Base-by-base conservation (phyloP, 257 asterid genomes). In the Pogostemon cablin region DNA sequence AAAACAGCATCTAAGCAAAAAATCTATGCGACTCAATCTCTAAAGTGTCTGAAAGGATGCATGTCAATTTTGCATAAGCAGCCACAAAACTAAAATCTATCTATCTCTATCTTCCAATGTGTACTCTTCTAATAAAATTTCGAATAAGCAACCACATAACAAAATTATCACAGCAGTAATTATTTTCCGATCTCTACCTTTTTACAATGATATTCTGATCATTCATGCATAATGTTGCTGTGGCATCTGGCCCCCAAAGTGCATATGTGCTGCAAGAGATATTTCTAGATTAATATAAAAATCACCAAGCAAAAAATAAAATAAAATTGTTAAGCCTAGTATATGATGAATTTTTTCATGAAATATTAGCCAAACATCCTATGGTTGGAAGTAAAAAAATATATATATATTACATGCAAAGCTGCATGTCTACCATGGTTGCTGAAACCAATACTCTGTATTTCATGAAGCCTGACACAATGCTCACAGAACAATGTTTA, bases 1-100 rank as follows among this genome's bases (percentile, higher is more conserved):
- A 55, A 53, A 67, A 73, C 64, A 55, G 56, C 65, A 47, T 11
- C 59, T 50, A 73, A 77, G 52, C 65, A 50, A 52, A 44, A 72
- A 50, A 3, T 42, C 46, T 12, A 37, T 3, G 39, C 25, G 12
- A 67, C 37, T 59, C 12, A 38, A 56, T 54, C 56, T 47, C 41
- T 40, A 42, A 32, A 74, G 56, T 44, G 39, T 3, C 60, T 62
- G 4, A 9, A n/a, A 46, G 4, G 57, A 61, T 20, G n/a, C 48
- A 71, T 63, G 62, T 40, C 38, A 48, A 44, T 53, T 25, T 38
- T 9, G 43, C 54, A 53, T 39, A 66, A 32, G 72, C 37, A 66
- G 32, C 34, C 35, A 15, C 2, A 54, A 17, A 25, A 25, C 32
- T 25, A 25, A 25, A 25, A 25, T 25, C 1, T 25, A 25, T 25